Evolutionary conservation across 2,329 filamentous ascomycete species (phyloP).

Genomic region (Phyllosticta capitalensis): DNA sequence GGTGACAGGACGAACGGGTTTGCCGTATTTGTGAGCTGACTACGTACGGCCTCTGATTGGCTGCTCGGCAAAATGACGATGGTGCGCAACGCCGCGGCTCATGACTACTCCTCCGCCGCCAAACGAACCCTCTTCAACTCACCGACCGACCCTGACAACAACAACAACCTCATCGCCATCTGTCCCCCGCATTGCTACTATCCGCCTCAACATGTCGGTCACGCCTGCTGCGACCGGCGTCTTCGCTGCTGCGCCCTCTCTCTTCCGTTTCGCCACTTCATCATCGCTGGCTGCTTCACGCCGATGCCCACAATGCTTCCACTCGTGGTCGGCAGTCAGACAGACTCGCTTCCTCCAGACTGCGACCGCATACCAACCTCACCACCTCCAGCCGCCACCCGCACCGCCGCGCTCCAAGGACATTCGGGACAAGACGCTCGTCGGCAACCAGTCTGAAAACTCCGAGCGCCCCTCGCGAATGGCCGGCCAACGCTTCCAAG

Average conservation of each 20-base stretch:
- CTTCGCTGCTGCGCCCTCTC: constrained; percentile 1
- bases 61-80: constrained; percentile 4
- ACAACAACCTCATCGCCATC: background rate
- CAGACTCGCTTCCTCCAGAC: constrained; percentile 47
- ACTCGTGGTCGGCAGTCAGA: constrained; percentile 34
- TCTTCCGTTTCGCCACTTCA: constrained; percentile 15
- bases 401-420: constrained; percentile 49
- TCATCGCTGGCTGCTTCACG: constrained; percentile 18
- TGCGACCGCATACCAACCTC: constrained; percentile 54
- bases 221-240: constrained; percentile 3
- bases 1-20: background rate
- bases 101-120: constrained; percentile 2
- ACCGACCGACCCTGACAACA: background rate
- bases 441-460: constrained; percentile 39
- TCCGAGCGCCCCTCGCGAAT: constrained; percentile 40
- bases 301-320: constrained; percentile 36
- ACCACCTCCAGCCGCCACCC: constrained; percentile 46
- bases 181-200: background rate
- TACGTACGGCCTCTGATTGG: constrained; percentile 1
- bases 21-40: background rate
- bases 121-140: background rate
- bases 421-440: constrained; percentile 53
- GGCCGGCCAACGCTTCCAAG: constrained; percentile 19
- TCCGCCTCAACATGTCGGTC: background rate
- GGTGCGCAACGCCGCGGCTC: constrained; percentile 2